Base-by-base conservation (phyloP, 495 filamentous ascomycete species). In the Trichoderma reesei region DNA sequence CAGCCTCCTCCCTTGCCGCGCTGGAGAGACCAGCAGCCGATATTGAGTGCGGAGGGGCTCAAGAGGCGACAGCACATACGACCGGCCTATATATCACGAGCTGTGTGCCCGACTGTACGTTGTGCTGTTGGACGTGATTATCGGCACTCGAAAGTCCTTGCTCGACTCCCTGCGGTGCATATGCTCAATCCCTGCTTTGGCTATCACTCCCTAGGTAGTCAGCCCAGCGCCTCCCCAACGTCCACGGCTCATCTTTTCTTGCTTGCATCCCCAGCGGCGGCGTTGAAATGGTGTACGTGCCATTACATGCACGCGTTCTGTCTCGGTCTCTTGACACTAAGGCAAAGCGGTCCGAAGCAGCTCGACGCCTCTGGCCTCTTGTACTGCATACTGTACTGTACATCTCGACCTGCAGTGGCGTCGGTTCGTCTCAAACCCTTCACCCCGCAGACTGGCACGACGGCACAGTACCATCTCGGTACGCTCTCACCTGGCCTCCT, bases 301-400 rank as follows among this genome's bases (percentile, higher is more conserved):
- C 11, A 11, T 9, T 56, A 56, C 51, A 56, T 56, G 51, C 51
- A 56, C 13, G 51, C 51, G 18, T 56, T 56, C 26, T 26, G 1
- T 56, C 51, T 56, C 34, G 26, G 51, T 20, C 51, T 56, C 26
- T 33, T 33, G 51, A 4, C 51, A 56, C 51, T 56, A 56, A 56
- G 51, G 51, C 51, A 56, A 10, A 20, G 31, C 51, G 51, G 51
- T 56, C 51, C 51, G 51, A 56, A 33, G 51, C 14, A 9, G 26
- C 2, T 26, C 9, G 51, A 34, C 51, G 31, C 51, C 41, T 48
- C 44, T 48, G 5, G 44, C n/a, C 41, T 18, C 14, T 18, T 7
- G 44, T 46, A 13, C 42, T 5, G 26, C 1, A 26, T 26, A 26
- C 26, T 18, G 44, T 48, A 48, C 44, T 18, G 20, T 8, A n/a